Evolutionary conservation across 177 flowering plant species (phyloP), one percentile per base, ranked within the genome.

Genomic region (Vitis hybrid): DNA sequence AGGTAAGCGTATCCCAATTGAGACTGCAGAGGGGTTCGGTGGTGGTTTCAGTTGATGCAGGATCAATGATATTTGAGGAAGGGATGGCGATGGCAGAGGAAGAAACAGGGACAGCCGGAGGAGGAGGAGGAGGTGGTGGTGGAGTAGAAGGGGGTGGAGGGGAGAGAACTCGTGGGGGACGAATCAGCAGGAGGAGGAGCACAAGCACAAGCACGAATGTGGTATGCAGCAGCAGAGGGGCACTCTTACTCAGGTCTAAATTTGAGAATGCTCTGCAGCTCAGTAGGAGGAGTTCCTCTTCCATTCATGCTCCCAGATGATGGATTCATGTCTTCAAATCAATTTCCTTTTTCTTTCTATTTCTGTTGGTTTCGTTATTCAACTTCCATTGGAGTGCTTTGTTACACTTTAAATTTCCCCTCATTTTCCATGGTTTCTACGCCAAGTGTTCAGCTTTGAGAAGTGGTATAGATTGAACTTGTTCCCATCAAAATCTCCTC

Each of bases 161-260:
- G n/a, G 16, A 48, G 49, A n/a, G 26, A 16, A 60, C 22, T 10
- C 19, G 62, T 0, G 50, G 48, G 10, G 9, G 65, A 33, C 29
- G 65, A 33, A 62, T 51, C 62, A 68, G 55, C 31, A 33, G 62
- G 13, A 58, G 51, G 2, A 39, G 45, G 8, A 33, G 45, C 8
- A 15, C 7, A 16, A 53, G 56, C 2, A 53, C 56, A 14, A 53
- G 56, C 6, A 60, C 71, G 1, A 65, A 70, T 70, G 72, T 70
- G 16, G 9, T 70, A 4, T 70, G 72, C 51, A 70, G 72, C 72
- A 70, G 72, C 66, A 61, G 72, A 29, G n/a, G 72, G 4, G 72
- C 72, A 10, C 65, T 51, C 16, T 53, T 70, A 12, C 56, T 70
- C 50, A 70, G 60, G 66, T 70, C 72, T 39, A 70, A 10, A 29